These are phyloP conservation scores for Polyrhizophydium stewartii DNA, from an alignment of 371 early-diverging fungal species.

Conservation along the genomic window DNA sequence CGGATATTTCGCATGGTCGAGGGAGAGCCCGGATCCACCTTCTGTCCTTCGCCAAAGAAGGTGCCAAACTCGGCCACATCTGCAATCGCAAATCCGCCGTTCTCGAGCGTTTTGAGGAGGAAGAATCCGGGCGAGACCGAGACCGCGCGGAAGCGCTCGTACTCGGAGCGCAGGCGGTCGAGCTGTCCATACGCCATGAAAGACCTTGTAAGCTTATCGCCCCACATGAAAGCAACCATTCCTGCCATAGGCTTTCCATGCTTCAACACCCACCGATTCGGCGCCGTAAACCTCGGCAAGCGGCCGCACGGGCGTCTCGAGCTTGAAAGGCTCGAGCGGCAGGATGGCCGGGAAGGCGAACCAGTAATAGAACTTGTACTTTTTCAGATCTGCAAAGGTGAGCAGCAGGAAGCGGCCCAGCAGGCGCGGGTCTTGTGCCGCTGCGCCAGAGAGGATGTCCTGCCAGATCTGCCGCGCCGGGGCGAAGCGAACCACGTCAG, in stretches of 20 bases:
- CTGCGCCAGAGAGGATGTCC: conserved; percentile 62
- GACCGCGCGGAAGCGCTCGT: neutral
- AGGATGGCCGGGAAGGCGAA: conserved; percentile 82
- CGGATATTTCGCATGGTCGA: too few relatives aligned
- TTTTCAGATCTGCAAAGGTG: conserved; percentile 90
- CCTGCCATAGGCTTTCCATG: too few relatives aligned
- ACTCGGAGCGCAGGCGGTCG: neutral
- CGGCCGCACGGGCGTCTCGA: neutral
- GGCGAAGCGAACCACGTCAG: neutral
- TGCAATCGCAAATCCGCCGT: conserved; percentile 24
- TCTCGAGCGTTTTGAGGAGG: conserved; percentile 21
- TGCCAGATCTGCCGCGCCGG: conserved; percentile 52
- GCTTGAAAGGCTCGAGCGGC: conserved; percentile 11
- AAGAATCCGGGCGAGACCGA: conserved; percentile 25
- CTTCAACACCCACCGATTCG: neutral
- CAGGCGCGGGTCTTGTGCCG: conserved; percentile 52
- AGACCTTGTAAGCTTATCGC: too few relatives aligned
- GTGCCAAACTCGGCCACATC: conserved; percentile 44
- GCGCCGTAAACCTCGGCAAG: neutral
- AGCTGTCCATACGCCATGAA: too few relatives aligned
- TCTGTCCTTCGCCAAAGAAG: conserved; percentile 30
- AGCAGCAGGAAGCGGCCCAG: conserved; percentile 68
- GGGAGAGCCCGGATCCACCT: conserved; percentile 19
- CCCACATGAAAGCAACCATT: too few relatives aligned
- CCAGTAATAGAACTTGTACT: conserved; percentile 91